Evolutionary conservation across 2,329 filamentous ascomycete genomes (phyloP), one percentile per base, ranked within the genome.

Genomic region (Fusarium papillatum): DNA sequence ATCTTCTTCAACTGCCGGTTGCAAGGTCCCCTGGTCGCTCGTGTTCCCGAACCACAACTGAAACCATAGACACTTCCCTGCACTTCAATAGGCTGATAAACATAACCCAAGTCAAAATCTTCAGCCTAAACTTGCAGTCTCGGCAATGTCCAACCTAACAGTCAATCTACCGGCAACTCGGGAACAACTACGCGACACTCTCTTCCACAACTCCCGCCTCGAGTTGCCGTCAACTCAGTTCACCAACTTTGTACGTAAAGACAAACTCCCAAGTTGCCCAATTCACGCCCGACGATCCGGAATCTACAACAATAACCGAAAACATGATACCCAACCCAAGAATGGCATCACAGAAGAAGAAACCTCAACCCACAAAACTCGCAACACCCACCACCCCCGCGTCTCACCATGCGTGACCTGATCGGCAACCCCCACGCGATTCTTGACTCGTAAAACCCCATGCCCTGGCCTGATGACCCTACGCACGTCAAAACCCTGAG

Each of bases 281-380:
- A 11, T 60, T 36, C 5, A 60, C 22, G 55, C 29, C 31, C 22
- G 55, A 36, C 31, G 13, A 1, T n/a, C 22, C 57, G 57, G 36
- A 60, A 24, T 26, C n/a, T 39, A 60, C 57, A 41, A 60, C 14
- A 39, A 41, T 26, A 22, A 13, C 57, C 57, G 57, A 60, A 38
- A 24, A 34, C 60, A 43, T 36, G 39, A 46, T 29, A 24, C 34
- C 24, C 9, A 10, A 29, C 39, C 38, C 63, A 26, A 26, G 8
- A 43, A 65, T 72, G 24, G 14, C 62, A 67, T 71, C 68, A 71
- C 61, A 11, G 14, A 48, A 62, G 26, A 57, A 48, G 38, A 62
- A 57, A 48, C 46, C 7, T 8, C 13, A 17, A 3, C 61, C 22
- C 67, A 65, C 38, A 43, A 41, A 41, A 39, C 34, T 31, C 53